Evolutionary conservation across 2,329 filamentous ascomycete genomes (phyloP).

Genomic region (Verticillium tricorpus): DNA sequence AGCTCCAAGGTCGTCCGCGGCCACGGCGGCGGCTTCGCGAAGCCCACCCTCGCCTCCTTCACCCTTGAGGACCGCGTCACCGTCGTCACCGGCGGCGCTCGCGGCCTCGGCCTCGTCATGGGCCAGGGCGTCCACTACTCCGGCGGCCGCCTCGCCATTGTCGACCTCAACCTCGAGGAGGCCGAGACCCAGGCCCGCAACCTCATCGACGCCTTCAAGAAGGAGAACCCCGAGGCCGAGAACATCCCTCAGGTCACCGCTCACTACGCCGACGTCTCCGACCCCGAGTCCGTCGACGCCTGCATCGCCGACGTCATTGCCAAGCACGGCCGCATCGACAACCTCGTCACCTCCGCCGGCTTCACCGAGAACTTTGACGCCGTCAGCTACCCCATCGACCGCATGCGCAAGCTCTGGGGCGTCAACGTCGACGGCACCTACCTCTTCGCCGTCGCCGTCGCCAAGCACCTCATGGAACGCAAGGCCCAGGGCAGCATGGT

Average conservation of each 20-base stretch:
- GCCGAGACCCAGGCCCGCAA: conserved; percentile 71
- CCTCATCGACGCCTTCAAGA: conserved; percentile 70
- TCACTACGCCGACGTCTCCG: conserved; percentile 84
- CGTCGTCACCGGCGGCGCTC: conserved; percentile 84
- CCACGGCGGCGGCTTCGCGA: conserved; percentile 74
- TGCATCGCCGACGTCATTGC: conserved; percentile 67
- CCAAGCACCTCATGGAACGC: conserved; percentile 82
- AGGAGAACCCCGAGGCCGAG: conserved; percentile 72
- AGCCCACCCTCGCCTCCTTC: conserved; percentile 80
- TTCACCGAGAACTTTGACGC: conserved; percentile 97
- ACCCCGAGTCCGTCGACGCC: conserved; percentile 70
- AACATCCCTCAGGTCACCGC: conserved; percentile 78
- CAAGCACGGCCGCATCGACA: conserved; percentile 78
- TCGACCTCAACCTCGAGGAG: conserved; percentile 87
- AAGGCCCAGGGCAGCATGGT: conserved; percentile 80
- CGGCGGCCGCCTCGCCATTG: conserved; percentile 84
- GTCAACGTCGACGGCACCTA: conserved; percentile 94
- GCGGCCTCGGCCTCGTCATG: conserved; percentile 89
- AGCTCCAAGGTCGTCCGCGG: conserved; percentile 67
- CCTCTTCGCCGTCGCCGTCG: conserved; percentile 78
- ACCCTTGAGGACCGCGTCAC: conserved; percentile 80
- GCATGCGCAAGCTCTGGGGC: conserved; percentile 88
- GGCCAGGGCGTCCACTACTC: conserved; percentile 85
- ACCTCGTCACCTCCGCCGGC: conserved; percentile 91
- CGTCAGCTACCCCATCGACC: conserved; percentile 83